phyloP scores from a whole-genome alignment of 2,329 filamentous ascomycete genomes.

The Alternaria longipes region DNA sequence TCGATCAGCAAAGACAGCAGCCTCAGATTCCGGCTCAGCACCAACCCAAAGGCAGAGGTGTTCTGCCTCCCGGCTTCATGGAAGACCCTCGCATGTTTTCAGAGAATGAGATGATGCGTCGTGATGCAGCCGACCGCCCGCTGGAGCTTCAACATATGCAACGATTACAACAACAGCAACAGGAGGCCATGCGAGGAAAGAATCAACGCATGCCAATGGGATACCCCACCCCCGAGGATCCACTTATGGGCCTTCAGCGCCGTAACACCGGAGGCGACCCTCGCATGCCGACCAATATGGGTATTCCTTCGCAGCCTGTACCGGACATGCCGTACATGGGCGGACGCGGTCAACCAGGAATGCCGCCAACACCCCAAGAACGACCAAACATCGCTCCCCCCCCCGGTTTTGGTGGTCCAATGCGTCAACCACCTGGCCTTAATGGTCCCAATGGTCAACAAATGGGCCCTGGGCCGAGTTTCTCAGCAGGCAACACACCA shows the following conservation, averaged over 20 bases:
- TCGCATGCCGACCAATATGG: conserved; percentile 53
- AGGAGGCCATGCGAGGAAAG: conserved; percentile 48
- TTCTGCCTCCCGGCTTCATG: conserved; percentile 51
- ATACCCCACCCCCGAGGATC: conserved; percentile 46
- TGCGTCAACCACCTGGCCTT: conserved; percentile 50
- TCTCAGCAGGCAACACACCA: conserved; percentile 51
- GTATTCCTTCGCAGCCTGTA: conserved; percentile 52
- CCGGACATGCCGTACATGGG: conserved; percentile 49
- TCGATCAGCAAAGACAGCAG: conserved; percentile 45
- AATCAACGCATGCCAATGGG: conserved; percentile 45
- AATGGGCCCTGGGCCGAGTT: conserved; percentile 46
- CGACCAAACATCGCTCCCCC: conserved; percentile 49
- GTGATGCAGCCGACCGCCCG: conserved; percentile 43
- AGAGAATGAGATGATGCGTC: conserved; percentile 46
- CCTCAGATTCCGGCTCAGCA: conserved; percentile 41
- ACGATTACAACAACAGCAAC: conserved; percentile 38
- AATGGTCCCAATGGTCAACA: conserved; percentile 40
- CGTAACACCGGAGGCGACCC: conserved; percentile 49
- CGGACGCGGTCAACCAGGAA: conserved; percentile 44
- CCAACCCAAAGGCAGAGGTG: conserved; percentile 47
- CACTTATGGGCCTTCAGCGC: conserved; percentile 46
- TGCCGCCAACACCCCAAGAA: conserved; percentile 50
- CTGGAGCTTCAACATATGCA: conserved; percentile 41
- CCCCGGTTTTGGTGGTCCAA: conserved; percentile 48
- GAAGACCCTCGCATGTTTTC: conserved; percentile 47